A percentile compares a stretch with the other conserved stretches of the same genome.
phyloP scores from a whole-genome alignment of 1,284 basidiomycete genomes.

The Moniliophthora roreri region DNA sequence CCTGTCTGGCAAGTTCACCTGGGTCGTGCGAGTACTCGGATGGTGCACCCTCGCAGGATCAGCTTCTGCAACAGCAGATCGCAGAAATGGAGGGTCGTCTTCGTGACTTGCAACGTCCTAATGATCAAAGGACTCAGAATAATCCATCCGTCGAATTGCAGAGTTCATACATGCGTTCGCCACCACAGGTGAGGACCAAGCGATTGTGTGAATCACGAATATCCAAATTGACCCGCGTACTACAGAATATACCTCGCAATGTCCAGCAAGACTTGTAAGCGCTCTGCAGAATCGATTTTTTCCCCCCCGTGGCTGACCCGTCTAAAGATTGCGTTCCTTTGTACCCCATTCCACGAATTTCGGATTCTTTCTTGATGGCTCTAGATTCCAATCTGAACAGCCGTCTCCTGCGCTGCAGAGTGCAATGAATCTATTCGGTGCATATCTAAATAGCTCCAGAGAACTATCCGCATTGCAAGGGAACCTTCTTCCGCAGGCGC shows the following conservation, averaged over 20 bases:
- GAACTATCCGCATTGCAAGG: conserved; percentile 21
- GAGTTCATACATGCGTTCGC: not conserved
- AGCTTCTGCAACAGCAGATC: conserved; percentile 13
- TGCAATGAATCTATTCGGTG: conserved; percentile 40
- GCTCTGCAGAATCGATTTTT: not conserved
- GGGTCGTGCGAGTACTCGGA: conserved; percentile 14
- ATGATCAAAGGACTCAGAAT: not conserved
- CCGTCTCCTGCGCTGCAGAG: conserved; percentile 42
- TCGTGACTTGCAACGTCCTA: conserved; percentile 10
- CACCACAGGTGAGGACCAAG: conserved; percentile 4
- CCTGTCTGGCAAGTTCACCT: conserved; percentile 4
- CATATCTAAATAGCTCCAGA: conserved; percentile 26
- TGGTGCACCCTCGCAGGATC: conserved; percentile 8
- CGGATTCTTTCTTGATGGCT: conserved; percentile 21
- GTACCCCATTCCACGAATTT: conserved; percentile 12
- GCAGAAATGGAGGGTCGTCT: conserved; percentile 13
- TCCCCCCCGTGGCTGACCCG: not conserved
- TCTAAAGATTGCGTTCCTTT: conserved; percentile 12
- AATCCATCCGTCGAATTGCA: conserved; percentile 3
- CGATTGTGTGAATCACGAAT: not conserved
- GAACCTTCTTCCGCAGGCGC: conserved; percentile 32
- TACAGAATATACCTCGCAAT: not conserved
- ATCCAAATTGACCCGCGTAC: not conserved
- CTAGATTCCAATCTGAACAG: conserved; percentile 18
- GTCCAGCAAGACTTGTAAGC: conserved; percentile 11